Evolutionary conservation across 805 yeast species (phyloP).

Genomic region (Ogataea zsoltii): DNA sequence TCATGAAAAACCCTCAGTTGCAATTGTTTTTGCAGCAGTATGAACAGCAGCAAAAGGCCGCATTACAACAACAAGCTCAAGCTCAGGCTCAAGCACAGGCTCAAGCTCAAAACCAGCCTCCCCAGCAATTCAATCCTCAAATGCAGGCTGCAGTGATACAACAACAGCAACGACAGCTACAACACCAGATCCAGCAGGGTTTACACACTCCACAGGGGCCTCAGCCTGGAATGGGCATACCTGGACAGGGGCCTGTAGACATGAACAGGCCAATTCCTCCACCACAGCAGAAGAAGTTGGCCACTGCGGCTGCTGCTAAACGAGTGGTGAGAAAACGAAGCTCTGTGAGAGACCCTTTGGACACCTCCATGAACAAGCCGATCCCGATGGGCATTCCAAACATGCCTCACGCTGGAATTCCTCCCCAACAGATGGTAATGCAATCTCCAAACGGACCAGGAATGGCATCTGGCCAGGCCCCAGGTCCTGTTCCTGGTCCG

Average conservation of each 20-base stretch:
- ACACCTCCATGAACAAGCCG: conserved; percentile 7
- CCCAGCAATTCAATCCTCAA: conserved; percentile 28
- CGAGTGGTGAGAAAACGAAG: conserved; percentile 16
- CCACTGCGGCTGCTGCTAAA: conserved; percentile 4
- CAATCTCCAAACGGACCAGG: conserved; percentile 8
- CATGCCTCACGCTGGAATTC: conserved; percentile 11
- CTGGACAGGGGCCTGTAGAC: conserved; percentile 4
- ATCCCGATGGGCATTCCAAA: conserved; percentile 12
- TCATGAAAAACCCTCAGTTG: conserved; percentile 37
- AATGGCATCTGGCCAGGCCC: background rate
- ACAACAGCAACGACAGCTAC: conserved; percentile 31
- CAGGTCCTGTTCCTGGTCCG: background rate
- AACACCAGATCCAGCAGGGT: conserved; percentile 37
- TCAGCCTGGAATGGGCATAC: conserved; percentile 25
- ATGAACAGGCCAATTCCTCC: conserved; percentile 7
- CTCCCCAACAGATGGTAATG: conserved; percentile 25
- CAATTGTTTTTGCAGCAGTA: conserved; percentile 34
- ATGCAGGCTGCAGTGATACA: conserved; percentile 20
- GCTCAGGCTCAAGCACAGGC: conserved; percentile 7
- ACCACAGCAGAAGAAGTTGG: conserved; percentile 12
- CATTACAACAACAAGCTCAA: conserved; percentile 24
- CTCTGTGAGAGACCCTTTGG: conserved; percentile 14
- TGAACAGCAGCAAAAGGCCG: conserved; percentile 34
- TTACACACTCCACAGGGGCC: conserved; percentile 39
- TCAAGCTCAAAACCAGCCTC: conserved; percentile 12